phyloP scores from a whole-genome alignment of 2,329 filamentous ascomycete species.

The Colletotrichum camelliae region DNA sequence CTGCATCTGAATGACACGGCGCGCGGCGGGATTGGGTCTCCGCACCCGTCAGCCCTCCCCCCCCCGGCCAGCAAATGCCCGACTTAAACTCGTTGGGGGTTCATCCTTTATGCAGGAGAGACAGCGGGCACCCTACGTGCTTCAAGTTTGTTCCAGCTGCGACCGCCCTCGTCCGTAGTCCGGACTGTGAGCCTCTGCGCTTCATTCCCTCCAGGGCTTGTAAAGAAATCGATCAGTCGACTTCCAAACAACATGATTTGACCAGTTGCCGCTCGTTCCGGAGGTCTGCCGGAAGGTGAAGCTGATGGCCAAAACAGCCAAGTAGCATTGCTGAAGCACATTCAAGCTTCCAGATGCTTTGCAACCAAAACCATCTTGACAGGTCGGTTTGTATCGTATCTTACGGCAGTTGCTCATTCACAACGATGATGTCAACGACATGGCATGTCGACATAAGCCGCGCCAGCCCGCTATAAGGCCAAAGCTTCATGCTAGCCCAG shows the following conservation, averaged over 20 bases:
- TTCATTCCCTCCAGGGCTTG: neutral
- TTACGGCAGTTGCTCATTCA: neutral
- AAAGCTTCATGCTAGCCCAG: constrained; percentile 8
- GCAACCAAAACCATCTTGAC: neutral
- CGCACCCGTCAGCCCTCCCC: neutral
- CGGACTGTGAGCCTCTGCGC: neutral
- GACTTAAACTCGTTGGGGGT: neutral
- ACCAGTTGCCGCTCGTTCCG: neutral
- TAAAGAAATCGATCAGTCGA: neutral
- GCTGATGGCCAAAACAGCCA: neutral
- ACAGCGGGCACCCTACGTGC: neutral
- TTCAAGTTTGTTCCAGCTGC: constrained; percentile 14
- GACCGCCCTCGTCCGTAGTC: neutral
- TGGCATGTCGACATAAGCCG: neutral
- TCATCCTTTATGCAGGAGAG: constrained; percentile 11
- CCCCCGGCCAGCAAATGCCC: neutral
- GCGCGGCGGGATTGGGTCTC: constrained; percentile 6
- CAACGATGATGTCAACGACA: neutral
- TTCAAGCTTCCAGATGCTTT: neutral
- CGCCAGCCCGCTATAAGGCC: neutral
- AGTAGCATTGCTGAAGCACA: neutral
- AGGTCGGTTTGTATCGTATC: neutral
- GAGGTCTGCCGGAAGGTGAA: neutral
- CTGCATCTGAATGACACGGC: neutral
- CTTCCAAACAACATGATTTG: neutral